A percentile compares a stretch with the other conserved stretches of the same genome.
Evolutionary conservation across 2,329 filamentous ascomycete species (phyloP).

Genomic region (Talaromyces rugulosus): DNA sequence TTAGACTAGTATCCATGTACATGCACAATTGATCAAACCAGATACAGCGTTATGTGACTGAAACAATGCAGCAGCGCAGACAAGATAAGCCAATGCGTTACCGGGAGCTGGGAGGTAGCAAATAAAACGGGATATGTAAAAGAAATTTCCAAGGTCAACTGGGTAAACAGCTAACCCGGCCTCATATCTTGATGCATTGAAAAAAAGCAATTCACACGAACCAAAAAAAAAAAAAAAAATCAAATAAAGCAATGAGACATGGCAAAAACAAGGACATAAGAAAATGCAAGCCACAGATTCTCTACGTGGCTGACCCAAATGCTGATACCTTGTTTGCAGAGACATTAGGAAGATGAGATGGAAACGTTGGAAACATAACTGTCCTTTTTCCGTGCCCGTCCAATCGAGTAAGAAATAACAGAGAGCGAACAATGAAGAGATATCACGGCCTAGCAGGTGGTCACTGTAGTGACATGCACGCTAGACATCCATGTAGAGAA

Average conservation of each 20-base stretch:
- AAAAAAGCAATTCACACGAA: neutral
- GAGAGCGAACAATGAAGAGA: neutral
- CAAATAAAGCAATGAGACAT: neutral
- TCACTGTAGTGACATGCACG: neutral
- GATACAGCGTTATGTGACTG: neutral
- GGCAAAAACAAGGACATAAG: neutral
- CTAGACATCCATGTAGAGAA: neutral
- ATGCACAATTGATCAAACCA: neutral
- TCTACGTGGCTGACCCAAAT: neutral
- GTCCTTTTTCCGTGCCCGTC: neutral
- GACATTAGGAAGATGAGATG: neutral
- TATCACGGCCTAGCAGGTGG: neutral
- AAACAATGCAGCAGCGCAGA: neutral
- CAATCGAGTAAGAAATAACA: neutral
- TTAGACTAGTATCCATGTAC: neutral
- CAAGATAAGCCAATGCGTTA: neutral
- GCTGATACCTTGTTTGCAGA: neutral
- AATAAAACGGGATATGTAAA: neutral
- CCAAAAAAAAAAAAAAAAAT: neutral
- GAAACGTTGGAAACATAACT: neutral
- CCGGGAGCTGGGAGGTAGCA: neutral
- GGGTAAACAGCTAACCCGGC: neutral
- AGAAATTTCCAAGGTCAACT: neutral
- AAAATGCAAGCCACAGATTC: neutral
- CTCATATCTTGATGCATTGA: neutral